Evolutionary conservation across 495 filamentous ascomycete genomes (phyloP).

Genomic region (Clavariopsis aquatica): DNA sequence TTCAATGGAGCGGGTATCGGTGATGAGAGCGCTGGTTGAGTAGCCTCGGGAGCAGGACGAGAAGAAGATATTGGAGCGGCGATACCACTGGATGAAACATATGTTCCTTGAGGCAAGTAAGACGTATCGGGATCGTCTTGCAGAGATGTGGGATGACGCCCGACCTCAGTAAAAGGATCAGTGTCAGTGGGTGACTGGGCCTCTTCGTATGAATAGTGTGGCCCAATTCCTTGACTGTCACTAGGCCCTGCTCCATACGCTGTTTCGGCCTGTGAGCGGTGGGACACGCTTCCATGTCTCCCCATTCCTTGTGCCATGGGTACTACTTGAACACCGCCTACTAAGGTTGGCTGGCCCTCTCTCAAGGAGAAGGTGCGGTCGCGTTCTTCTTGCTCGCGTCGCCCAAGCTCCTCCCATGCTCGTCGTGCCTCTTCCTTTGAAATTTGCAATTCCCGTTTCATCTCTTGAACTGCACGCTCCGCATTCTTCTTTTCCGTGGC

Average conservation of each 20-base stretch:
- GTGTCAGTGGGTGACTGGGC: slow-evolving; percentile 53
- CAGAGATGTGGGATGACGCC: slow-evolving; percentile 39
- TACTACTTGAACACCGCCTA: slow-evolving; percentile 94
- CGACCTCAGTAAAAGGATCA: slow-evolving; percentile 59
- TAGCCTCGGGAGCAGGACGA: slow-evolving; percentile 15
- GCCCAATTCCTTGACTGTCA: slow-evolving; percentile 36
- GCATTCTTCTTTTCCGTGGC: slow-evolving; percentile 64
- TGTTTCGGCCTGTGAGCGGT: slow-evolving; percentile 43
- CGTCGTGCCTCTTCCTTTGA: slow-evolving; percentile 94
- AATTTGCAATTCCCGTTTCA: slow-evolving; percentile 87
- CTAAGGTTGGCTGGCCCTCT: slow-evolving; percentile 82
- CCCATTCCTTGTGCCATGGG: slow-evolving; percentile 82
- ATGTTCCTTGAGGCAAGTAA: slow-evolving; percentile 26
- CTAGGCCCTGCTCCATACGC: slow-evolving; percentile 18
- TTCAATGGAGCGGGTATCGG: slow-evolving; percentile 31
- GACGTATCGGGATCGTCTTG: slow-evolving; percentile 41
- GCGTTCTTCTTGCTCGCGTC: slow-evolving; percentile 92
- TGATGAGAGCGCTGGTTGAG: slow-evolving; percentile 20
- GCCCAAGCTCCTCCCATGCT: slow-evolving; percentile 95
- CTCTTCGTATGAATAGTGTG: slow-evolving; percentile 52
- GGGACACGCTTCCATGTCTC: slow-evolving; percentile 57
- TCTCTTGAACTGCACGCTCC: slow-evolving; percentile 77
- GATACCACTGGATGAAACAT: slow-evolving; percentile 19
- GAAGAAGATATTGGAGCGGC: slow-evolving; percentile 15
- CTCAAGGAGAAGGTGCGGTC: slow-evolving; percentile 82